Base-by-base conservation (phyloP, 1,139 yeast species). In the Candida dubliniensis region DNA sequence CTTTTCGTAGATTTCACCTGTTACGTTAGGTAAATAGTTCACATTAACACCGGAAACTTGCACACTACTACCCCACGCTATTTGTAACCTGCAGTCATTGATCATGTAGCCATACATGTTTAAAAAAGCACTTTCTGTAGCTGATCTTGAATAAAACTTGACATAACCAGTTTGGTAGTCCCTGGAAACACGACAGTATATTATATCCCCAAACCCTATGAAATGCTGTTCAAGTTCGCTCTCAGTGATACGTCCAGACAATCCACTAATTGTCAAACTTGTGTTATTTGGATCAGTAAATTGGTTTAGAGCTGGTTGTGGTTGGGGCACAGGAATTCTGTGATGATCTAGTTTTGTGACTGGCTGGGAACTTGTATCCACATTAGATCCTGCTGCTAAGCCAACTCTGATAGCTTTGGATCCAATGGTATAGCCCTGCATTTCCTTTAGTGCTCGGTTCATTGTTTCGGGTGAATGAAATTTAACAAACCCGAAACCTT, bases 401-500 rank as follows among this genome's bases (percentile, higher is more conserved):
- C 74, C 74, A 4, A 90, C 90, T 52, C 95, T 73, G 49, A 91
- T 81, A 26, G 90, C 83, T 49, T 93, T 75, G 11, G 87, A 85
- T 41, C 87, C 89, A 36, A 88, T 67, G 61, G 82, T 73, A 25
- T 76, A 74, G 3, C 96, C 96, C 60, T 87, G 89, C 96, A 88
- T 87, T 58, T 87, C 95, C 25, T 73, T 66, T 34, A 88, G 67
- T 0, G 97, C 96, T 38, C 82, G 72, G 51, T 81, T 82, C 65
- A 90, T 85, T 44, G 85, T 87, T n/a, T 77, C 75, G 52, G 82
- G 86, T 46, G 79, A 77, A 36, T 78, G 69, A 61, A 91, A 89
- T 49, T 96, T 77, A n/a, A 90, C 93, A 64, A 91, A 90, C 1
- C 97, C 98, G 66, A 87, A 89, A 34, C 97, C 95, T 54, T 93